phyloP scores from a whole-genome alignment of 2,329 filamentous ascomycete species.

The Sarocladiaceae sp. region DNA sequence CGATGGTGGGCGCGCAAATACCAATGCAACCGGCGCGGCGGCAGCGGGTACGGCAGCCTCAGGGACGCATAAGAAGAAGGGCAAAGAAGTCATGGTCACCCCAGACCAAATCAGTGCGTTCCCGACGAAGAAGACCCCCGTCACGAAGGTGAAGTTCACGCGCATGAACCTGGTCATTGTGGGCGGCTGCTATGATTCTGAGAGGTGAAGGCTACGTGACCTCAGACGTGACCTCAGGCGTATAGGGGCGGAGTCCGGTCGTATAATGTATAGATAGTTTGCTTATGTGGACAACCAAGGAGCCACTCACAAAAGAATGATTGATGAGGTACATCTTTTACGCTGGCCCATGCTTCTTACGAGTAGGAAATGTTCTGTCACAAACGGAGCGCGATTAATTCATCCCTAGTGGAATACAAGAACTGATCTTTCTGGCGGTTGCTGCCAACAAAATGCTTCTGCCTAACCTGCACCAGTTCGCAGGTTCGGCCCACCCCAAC shows the following conservation, averaged over 20 bases:
- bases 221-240: no score
- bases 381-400: no score
- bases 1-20: conserved; percentile 22
- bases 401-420: no score
- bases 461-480: neutral
- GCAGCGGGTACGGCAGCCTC: neutral
- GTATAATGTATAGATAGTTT: no score
- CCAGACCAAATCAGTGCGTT: conserved; percentile 94
- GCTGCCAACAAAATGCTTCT: no score
- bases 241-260: no score
- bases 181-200: conserved; percentile 62
- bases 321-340: neutral
- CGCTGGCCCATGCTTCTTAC: no score
- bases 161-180: conserved; percentile 91
- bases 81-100: conserved; percentile 83
- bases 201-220: conserved; percentile 27
- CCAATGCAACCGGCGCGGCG: conserved; percentile 15
- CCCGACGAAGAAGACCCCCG: conserved; percentile 90
- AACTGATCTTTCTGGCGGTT: no score
- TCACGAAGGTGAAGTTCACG: conserved; percentile 90
- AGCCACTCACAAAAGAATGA: neutral
- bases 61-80: conserved; percentile 61
- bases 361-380: no score
- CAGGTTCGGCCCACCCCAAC: neutral
- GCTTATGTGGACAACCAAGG: no score